Evolutionary conservation across 345 rosid genomes (phyloP).

Genomic region (Psidium friedrichsthalianum): DNA sequence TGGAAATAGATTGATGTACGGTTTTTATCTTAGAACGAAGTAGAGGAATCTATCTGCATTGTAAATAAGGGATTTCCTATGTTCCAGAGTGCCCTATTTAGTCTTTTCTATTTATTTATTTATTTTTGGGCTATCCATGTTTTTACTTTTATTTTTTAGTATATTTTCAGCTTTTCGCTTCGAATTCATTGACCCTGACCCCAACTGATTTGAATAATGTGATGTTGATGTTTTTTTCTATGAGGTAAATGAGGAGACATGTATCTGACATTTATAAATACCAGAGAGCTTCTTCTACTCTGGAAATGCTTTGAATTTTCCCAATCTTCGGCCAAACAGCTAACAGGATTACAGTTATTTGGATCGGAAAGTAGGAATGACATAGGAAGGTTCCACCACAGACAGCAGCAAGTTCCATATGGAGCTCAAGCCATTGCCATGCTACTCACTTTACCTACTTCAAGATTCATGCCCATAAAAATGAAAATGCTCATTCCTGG

Average conservation of each 20-base stretch:
- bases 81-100: too few species aligned
- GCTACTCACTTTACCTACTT: not conserved
- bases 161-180: too few species aligned
- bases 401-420: not conserved
- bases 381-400: not conserved
- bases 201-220: too few species aligned
- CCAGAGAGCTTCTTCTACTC: not conserved
- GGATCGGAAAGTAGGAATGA: not conserved
- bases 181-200: too few species aligned
- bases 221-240: too few species aligned
- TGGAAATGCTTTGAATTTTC: not conserved
- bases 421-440: not conserved
- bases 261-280: not conserved
- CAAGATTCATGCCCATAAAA: not conserved
- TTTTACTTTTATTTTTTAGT: too few species aligned
- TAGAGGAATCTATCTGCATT: too few species aligned
- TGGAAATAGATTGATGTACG: too few species aligned
- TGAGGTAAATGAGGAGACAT: not conserved
- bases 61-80: too few species aligned
- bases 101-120: too few species aligned
- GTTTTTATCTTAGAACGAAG: too few species aligned
- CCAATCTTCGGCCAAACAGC: not conserved
- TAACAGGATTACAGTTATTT: not conserved
- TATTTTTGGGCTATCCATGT: too few species aligned
- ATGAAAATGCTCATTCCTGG: not conserved